A percentile compares a stretch with the other conserved stretches of the same genome.
Evolutionary conservation across 306 rosid genomes (phyloP).

Genomic region (Carpinus viminea): DNA sequence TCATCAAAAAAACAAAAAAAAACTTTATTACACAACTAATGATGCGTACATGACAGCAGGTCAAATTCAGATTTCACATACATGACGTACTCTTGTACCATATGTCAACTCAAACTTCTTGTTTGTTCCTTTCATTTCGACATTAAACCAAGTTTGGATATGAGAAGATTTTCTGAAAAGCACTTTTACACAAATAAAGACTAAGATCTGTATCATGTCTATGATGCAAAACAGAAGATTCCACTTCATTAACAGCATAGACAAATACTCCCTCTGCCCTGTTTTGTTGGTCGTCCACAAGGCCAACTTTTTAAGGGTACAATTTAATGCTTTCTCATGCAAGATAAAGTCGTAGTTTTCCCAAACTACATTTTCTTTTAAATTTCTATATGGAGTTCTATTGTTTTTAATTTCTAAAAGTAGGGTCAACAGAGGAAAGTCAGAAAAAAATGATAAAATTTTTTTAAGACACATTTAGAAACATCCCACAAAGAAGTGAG

Average conservation of each 20-base stretch:
- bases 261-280: neutral
- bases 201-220: neutral
- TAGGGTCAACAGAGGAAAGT: neutral
- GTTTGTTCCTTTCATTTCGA: neutral
- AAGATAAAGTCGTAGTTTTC: neutral
- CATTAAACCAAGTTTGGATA: neutral
- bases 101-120: neutral
- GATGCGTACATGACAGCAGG: neutral
- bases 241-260: neutral
- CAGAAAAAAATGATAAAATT: neutral
- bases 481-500: neutral
- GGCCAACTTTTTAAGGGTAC: neutral
- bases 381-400: neutral
- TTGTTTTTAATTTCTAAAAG: neutral
- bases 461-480: neutral
- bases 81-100: neutral
- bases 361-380: neutral
- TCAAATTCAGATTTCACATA: neutral
- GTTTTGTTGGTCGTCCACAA: neutral
- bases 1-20: too few relatives aligned
- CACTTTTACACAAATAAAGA: neutral
- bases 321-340: constrained; percentile 4
- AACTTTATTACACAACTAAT: too few relatives aligned
- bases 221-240: neutral
- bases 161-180: neutral